Evolutionary conservation across 2,329 filamentous ascomycete species (phyloP).

Genomic region (Aspergillus quadricinctus): DNA sequence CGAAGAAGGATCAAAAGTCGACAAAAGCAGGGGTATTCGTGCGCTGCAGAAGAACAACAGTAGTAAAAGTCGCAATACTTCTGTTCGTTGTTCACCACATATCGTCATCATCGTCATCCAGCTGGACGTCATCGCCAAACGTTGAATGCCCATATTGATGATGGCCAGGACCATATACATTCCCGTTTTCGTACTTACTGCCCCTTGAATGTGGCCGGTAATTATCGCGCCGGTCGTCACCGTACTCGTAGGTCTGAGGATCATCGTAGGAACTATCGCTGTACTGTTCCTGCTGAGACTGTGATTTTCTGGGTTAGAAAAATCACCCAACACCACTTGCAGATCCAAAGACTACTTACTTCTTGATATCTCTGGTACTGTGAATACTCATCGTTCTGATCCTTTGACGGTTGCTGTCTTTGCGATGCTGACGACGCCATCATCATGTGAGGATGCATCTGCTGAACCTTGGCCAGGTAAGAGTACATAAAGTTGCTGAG

Average conservation of each 20-base stretch:
- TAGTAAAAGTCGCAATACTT: constrained; percentile 18
- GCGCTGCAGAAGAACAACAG: constrained; percentile 22
- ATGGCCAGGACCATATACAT: constrained; percentile 31
- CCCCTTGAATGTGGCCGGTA: constrained; percentile 36
- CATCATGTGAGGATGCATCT: constrained; percentile 95
- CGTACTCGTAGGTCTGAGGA: constrained; percentile 50
- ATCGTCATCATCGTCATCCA: constrained; percentile 44
- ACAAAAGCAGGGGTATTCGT: constrained; percentile 31
- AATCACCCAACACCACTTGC: not conserved
- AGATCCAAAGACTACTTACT: constrained; percentile 25
- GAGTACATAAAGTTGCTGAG: constrained; percentile 99
- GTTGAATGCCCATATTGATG: constrained; percentile 39
- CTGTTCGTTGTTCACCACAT: constrained; percentile 43
- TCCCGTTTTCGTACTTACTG: constrained; percentile 36
- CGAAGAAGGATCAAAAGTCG: constrained; percentile 19
- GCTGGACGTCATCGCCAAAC: constrained; percentile 39
- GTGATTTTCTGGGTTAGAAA: not conserved
- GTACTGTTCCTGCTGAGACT: constrained; percentile 30
- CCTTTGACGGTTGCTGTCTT: constrained; percentile 44
- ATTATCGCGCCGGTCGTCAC: constrained; percentile 38
- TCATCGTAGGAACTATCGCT: constrained; percentile 46
- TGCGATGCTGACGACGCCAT: constrained; percentile 76
- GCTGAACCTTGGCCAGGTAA: constrained; percentile 96
- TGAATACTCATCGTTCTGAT: constrained; percentile 40
- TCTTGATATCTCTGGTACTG: constrained; percentile 47